Evolutionary conservation across 768 basidiomycete species (phyloP), one percentile per base, ranked within the genome.

Genomic region (Hemileccinum impolitum): DNA sequence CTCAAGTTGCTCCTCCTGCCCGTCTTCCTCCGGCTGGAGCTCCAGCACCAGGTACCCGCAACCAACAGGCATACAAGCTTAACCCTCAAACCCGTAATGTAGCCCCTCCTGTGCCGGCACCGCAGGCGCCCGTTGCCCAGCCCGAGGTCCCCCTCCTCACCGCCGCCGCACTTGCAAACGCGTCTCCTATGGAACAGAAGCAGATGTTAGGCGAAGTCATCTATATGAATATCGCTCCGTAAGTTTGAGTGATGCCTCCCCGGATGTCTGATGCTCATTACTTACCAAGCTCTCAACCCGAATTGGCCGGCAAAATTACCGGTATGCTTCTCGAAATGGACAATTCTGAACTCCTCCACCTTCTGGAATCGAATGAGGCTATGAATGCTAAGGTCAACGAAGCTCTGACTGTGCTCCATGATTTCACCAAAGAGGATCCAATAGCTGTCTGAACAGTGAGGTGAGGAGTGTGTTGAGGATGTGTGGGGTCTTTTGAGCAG

Each of bases 311-410:
- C 53, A 97, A 97, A 80, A 96, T 97, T 69, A 97, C 94, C 38
- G 94, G 93, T 48, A 97, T 97, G 94, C 77, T 97, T 64, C 82
- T 97, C 56, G 94, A 99, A 82, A 98, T 99, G 95, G 94, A 97
- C 70, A 95, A 95, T 73, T 65, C 78, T 41, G 96, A 98, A 72
- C 78, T 99, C 43, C 73, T 98, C 25, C 86, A 90, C 72, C 81
- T 99, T 43, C 72, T 98, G 59, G 93, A 95, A 52, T 73, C 82
- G 47, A 73, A 75, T 18, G 90, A 92, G 10, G 82, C 94, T 37
- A 82, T 99, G 78, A 81, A 81, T 63, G 73, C 77, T 70, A 99
- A 99, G 79, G 88, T 96, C 56, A 82, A 80, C 51, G 95, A 98
- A 76, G 95, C 95, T 28, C 79, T 97, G 53, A 66, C 76, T 50